Evolutionary conservation across 352 stramenopile species (phyloP).

Genomic region (Pythium sukuiense): DNA sequence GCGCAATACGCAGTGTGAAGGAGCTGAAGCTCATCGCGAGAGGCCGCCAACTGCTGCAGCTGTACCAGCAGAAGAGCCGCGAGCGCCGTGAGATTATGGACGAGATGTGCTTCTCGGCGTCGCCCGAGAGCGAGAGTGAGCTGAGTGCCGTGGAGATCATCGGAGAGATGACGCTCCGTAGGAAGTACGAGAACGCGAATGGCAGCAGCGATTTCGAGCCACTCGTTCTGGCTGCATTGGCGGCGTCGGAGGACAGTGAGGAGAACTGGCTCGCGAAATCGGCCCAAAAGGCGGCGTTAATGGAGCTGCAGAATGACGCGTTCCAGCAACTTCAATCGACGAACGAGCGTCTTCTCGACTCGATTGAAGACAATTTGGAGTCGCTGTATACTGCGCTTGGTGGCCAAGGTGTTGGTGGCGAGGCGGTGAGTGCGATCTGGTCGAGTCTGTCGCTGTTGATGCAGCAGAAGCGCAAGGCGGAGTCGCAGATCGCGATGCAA

Average conservation of each 20-base stretch:
- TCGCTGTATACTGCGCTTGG: constrained; percentile 28
- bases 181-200: constrained; percentile 4
- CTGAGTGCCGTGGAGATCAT: constrained; percentile 18
- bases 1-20: constrained; percentile 10
- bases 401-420: constrained; percentile 31
- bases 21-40: constrained; percentile 48
- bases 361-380: constrained; percentile 41
- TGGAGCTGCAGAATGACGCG: not conserved
- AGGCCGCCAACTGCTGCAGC: constrained; percentile 39
- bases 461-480: constrained; percentile 45
- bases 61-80: constrained; percentile 48
- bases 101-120: constrained; percentile 23
- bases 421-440: constrained; percentile 30
- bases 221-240: not conserved
- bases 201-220: not conserved
- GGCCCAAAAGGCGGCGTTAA: not conserved
- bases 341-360: constrained; percentile 15
- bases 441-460: constrained; percentile 36
- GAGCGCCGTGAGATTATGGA: constrained; percentile 25
- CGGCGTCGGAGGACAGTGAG: constrained; percentile 18
- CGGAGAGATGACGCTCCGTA: not conserved
- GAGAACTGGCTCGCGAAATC: constrained; percentile 24
- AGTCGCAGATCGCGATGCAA: constrained; percentile 34
- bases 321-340: not conserved
- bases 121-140: constrained; percentile 1